These are phyloP conservation scores for Moesziomyces aphidis DNA, from an alignment of 1,284 basidiomycete genomes.

Conservation along the genomic window DNA sequence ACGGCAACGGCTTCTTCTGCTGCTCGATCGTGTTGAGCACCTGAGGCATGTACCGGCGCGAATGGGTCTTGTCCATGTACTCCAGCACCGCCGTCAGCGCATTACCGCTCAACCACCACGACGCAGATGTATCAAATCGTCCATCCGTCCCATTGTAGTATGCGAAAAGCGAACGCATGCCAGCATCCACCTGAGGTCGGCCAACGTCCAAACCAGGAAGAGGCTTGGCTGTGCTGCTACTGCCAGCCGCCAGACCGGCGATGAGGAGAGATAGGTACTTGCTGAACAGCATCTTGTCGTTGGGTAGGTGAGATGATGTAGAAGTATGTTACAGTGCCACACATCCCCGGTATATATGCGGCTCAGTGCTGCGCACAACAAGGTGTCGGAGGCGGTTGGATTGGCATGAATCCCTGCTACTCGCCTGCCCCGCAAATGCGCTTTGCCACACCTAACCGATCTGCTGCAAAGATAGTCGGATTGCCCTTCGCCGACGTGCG, in stretches of 20 bases:
- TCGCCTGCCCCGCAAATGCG: too few species aligned
- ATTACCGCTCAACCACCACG: conserved; percentile 23
- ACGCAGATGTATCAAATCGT: conserved; percentile 15
- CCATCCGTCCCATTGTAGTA: conserved; percentile 24
- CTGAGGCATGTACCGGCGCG: conserved; percentile 7
- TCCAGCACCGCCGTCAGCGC: conserved; percentile 13
- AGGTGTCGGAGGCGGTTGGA: too few species aligned
- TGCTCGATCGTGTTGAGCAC: conserved; percentile 17
- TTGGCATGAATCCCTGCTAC: too few species aligned
- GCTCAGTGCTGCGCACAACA: too few species aligned
- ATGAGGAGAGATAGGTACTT: conserved; percentile 7
- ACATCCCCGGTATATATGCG: too few species aligned
- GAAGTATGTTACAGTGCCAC: too few species aligned
- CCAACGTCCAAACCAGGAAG: conserved; percentile 1
- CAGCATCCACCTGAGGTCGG: conserved; percentile 9
- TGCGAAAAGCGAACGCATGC: conserved; percentile 10
- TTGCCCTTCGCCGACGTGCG: background rate
- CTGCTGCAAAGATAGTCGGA: background rate
- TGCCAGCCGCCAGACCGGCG: conserved; percentile 1
- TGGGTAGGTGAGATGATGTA: background rate
- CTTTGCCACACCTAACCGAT: background rate
- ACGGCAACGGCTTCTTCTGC: conserved; percentile 22
- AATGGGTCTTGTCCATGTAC: conserved; percentile 9
- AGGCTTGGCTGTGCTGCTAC: conserved; percentile 8
- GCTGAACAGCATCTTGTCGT: conserved; percentile 8